A percentile compares a stretch with the other conserved stretches of the same genome.
phyloP scores from a whole-genome alignment of 805 yeast genomes.

The Grigorovia yakushimaensis region DNA sequence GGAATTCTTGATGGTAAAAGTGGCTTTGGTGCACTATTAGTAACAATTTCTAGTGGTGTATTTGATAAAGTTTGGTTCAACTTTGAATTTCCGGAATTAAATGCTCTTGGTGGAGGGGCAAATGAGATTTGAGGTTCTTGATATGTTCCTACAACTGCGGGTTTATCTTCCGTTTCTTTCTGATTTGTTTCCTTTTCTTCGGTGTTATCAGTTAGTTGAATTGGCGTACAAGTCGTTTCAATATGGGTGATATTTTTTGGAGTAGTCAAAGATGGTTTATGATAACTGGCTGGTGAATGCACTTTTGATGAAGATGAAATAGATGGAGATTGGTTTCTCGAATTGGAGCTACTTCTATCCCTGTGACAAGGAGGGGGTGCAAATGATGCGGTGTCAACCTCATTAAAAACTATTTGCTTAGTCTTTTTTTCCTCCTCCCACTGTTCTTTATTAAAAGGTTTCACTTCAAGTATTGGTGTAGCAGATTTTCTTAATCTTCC shows the following conservation, averaged over 20 bases:
- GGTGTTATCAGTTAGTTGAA: not conserved
- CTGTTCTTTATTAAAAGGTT: slow-evolving; percentile 14
- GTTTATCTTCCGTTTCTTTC: slow-evolving; percentile 3
- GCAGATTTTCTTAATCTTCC: not conserved
- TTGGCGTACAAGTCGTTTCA: not conserved
- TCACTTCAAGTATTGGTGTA: slow-evolving; percentile 7
- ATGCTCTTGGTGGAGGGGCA: slow-evolving; percentile 33
- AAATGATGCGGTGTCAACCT: slow-evolving; percentile 11
- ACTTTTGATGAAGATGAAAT: not conserved
- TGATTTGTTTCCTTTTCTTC: not conserved
- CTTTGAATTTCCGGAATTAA: not conserved
- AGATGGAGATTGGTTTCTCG: not conserved
- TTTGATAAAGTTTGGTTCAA: not conserved
- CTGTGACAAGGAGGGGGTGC: slow-evolving; percentile 27
- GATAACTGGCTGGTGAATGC: not conserved
- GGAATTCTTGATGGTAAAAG: not conserved
- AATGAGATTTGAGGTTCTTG: slow-evolving; percentile 21
- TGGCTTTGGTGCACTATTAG: not conserved
- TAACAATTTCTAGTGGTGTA: not conserved
- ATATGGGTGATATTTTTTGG: not conserved
- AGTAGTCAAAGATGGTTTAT: not conserved
- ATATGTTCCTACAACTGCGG: slow-evolving; percentile 24
- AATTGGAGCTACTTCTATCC: slow-evolving; percentile 10
- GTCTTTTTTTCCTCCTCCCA: slow-evolving; percentile 8
- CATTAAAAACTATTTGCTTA: slow-evolving; percentile 6